Base-by-base conservation (phyloP, 345 rosid species). In the Eutrema yunnanense region DNA sequence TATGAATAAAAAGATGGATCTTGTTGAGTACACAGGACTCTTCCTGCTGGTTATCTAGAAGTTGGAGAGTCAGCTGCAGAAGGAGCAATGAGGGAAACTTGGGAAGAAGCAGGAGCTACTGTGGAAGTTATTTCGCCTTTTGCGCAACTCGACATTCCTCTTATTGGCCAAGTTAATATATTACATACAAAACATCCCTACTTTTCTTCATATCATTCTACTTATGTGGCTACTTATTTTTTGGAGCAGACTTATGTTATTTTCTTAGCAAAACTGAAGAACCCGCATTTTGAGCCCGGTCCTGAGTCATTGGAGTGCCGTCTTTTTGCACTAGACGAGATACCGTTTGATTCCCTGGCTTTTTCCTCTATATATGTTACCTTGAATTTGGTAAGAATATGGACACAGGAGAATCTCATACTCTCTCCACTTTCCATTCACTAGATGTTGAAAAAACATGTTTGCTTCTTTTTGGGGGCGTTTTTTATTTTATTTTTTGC, bases 11-110 rank as follows among this genome's bases (percentile, higher is more conserved):
- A 4, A 5, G 49, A 59, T 68, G 14, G 33, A 48, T 54, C n/a
- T 61, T 37, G 30, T 19, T 59, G 76, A 4, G 52, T 36, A 48
- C 51, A 40, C 78, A 94, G 99, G 99, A 95, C 99, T 8, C 96
- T 95, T 74, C 99, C 99, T 57, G 96, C 98, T 83, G 99, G 99
- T 80, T 95, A 89, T 83, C 27, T 94, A 81, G 98, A 94, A 81
- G 87, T 94, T 65, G 98, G 98, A 11, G 98, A 94, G 78, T 94
- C 98, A 40, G 93, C 97, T 50, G 90, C 93, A 0, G 89, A 89
- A 82, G 98, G 98, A 44, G 98, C 98, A 67, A 82, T 84, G 58
- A 81, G 98, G 80, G 98, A 94, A 81, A 94, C 97, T 48, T 84
- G 90, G 97, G 97, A 95, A 84, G 99, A 92, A 80, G 96, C 99